phyloP scores from a whole-genome alignment of 495 filamentous ascomycete species.

The Endocarpon pusillum region DNA sequence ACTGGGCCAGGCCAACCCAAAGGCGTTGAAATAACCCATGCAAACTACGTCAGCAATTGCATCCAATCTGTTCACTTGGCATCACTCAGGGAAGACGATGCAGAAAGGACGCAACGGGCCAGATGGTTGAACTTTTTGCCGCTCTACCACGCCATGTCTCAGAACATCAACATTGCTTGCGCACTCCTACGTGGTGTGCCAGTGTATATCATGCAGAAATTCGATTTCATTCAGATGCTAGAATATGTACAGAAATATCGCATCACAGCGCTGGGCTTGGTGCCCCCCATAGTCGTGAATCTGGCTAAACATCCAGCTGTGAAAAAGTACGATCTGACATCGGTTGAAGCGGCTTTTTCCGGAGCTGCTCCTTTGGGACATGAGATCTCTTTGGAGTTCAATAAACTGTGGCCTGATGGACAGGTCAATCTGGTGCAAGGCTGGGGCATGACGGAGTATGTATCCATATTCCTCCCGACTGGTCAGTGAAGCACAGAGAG shows the following conservation, averaged over 20 bases:
- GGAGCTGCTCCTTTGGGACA: constrained; percentile 48
- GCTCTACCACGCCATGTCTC: constrained; percentile 52
- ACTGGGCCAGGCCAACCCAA: too few species aligned
- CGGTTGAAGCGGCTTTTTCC: constrained; percentile 34
- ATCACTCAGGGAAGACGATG: constrained; percentile 29
- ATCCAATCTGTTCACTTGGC: constrained; percentile 36
- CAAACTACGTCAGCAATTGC: constrained; percentile 53
- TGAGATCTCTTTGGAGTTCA: constrained; percentile 43
- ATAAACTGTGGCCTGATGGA: constrained; percentile 38
- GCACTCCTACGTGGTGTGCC: constrained; percentile 24
- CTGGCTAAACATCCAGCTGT: constrained; percentile 54
- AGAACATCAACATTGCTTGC: constrained; percentile 30
- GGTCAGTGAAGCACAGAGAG: constrained; percentile 1
- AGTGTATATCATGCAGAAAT: constrained; percentile 57
- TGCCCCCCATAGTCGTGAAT: constrained; percentile 55
- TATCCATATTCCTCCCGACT: constrained; percentile 8
- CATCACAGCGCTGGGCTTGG: constrained; percentile 43
- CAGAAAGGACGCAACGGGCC: constrained; percentile 13
- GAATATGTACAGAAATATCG: constrained; percentile 47
- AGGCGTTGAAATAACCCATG: constrained; percentile 64
- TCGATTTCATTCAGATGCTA: constrained; percentile 56
- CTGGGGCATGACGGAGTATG: constrained; percentile 70
- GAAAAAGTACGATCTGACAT: constrained; percentile 49
- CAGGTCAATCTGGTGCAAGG: constrained; percentile 52
- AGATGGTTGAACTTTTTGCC: constrained; percentile 47